These are phyloP conservation scores for Silene coronaria DNA, from an alignment of 179 eudicot genomes.

Conservation along the genomic window DNA sequence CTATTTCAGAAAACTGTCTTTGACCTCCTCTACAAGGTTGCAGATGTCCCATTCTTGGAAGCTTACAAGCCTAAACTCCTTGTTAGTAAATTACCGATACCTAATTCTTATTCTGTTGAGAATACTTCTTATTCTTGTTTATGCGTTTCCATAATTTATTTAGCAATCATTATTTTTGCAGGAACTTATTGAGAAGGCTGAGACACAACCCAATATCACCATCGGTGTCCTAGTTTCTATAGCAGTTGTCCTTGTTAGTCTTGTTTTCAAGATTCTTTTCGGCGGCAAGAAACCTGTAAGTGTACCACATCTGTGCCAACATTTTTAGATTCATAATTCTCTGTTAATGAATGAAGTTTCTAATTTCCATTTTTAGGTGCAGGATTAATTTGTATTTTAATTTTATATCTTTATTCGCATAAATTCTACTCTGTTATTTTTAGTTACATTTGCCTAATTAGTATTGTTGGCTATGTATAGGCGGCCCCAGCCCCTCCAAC, in stretches of 20 bases:
- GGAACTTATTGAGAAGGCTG: constrained; percentile 75
- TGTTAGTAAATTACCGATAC: constrained; percentile 31
- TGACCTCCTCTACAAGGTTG: constrained; percentile 68
- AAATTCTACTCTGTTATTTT: neutral
- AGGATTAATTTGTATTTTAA: neutral
- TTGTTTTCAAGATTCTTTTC: constrained; percentile 50
- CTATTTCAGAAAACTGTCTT: constrained; percentile 61
- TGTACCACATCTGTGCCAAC: neutral
- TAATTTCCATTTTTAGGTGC: too few species aligned
- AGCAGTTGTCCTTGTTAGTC: constrained; percentile 37
- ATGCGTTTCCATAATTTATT: neutral
- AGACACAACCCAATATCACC: constrained; percentile 57
- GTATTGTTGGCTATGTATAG: constrained; percentile 27
- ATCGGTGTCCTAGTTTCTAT: constrained; percentile 49
- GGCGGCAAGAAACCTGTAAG: constrained; percentile 71
- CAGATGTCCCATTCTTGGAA: constrained; percentile 63
- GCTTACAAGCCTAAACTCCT: constrained; percentile 53
- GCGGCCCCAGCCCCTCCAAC: constrained; percentile 30
- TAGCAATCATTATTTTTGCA: constrained; percentile 21
- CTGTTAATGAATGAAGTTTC: too few species aligned
- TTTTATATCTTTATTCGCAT: neutral
- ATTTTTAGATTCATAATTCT: too few species aligned
- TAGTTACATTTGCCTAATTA: neutral
- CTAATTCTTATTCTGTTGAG: neutral
- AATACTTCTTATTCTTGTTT: neutral